Evolutionary conservation across 2,329 filamentous ascomycete genomes (phyloP).

Genomic region (Cladophialophora exuberans): DNA sequence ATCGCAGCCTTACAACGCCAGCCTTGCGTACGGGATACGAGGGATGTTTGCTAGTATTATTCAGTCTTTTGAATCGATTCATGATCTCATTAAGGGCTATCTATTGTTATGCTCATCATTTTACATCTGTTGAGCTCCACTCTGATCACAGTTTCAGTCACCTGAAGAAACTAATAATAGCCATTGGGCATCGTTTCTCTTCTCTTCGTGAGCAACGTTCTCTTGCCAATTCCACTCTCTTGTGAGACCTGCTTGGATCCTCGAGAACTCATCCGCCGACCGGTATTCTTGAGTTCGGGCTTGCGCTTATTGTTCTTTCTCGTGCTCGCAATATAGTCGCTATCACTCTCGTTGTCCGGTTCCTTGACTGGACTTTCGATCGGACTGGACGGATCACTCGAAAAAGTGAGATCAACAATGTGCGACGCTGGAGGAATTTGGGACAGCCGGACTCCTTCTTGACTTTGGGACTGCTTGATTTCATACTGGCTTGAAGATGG

Average conservation of each 20-base stretch:
- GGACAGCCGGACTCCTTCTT: slow-evolving; percentile 16
- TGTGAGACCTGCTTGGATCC: slow-evolving; percentile 13
- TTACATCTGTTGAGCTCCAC: not conserved
- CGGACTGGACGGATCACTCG: slow-evolving; percentile 37
- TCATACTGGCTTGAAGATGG: slow-evolving; percentile 23
- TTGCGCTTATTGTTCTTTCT: slow-evolving; percentile 2
- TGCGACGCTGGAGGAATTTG: slow-evolving; percentile 32
- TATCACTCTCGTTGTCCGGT: slow-evolving; percentile 8
- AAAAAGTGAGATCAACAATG: slow-evolving; percentile 44
- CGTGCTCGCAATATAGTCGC: not conserved
- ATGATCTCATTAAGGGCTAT: not conserved
- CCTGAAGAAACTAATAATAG: slow-evolving; percentile 2
- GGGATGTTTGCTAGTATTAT: not conserved
- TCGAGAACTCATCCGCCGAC: not conserved
- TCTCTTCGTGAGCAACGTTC: slow-evolving; percentile 29
- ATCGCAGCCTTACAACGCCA: slow-evolving; percentile 17
- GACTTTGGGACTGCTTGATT: slow-evolving; percentile 28
- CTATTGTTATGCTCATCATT: not conserved
- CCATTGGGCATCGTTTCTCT: slow-evolving; percentile 14
- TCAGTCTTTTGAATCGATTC: not conserved
- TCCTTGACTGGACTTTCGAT: slow-evolving; percentile 15
- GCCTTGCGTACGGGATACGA: not conserved
- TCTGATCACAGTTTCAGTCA: not conserved
- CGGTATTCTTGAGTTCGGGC: slow-evolving; percentile 5
- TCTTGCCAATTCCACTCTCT: slow-evolving; percentile 25